Evolutionary conservation across 306 rosid species (phyloP).

Genomic region (Cajanus cajan): DNA sequence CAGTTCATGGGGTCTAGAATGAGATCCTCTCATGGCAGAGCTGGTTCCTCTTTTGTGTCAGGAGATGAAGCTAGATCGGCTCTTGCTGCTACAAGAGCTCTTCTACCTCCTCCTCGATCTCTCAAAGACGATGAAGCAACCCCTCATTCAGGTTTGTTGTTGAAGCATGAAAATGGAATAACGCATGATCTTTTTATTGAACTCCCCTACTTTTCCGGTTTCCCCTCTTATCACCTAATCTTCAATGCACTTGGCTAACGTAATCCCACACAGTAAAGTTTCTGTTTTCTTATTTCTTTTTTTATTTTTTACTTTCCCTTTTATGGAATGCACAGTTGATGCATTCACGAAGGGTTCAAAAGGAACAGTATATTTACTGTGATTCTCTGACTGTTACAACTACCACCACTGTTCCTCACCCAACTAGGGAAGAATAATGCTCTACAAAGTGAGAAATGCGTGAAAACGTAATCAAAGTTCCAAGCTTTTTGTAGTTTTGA

Average conservation of each 20-base stretch:
- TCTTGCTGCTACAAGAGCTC: constrained; percentile 32
- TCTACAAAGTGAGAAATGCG: not conserved
- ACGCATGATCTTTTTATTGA: not conserved
- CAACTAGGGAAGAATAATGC: constrained; percentile 19
- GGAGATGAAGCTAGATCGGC: constrained; percentile 43
- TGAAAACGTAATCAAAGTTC: not conserved
- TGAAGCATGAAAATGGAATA: not conserved
- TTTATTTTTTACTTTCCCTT: not conserved
- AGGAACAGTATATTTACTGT: constrained; percentile 24
- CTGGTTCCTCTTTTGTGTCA: constrained; percentile 34
- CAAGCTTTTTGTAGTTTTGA: not conserved
- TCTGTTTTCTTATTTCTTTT: not conserved
- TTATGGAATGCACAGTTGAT: constrained; percentile 34
- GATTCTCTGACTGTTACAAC: constrained; percentile 26
- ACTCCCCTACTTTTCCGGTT: not conserved
- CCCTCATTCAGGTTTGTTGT: constrained; percentile 52
- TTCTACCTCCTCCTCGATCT: constrained; percentile 61
- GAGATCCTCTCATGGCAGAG: constrained; percentile 60
- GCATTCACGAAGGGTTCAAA: constrained; percentile 15
- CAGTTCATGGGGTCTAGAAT: constrained; percentile 89
- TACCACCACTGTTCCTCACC: constrained; percentile 19
- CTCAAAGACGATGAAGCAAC: constrained; percentile 59
- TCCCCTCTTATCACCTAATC: not conserved
- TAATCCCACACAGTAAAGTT: constrained; percentile 6
- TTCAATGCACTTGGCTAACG: constrained; percentile 17